Percentiles rank a stretch among this genome's conserved stretches.
phyloP scores from a whole-genome alignment of 345 rosid genomes.

The Citrus cavaleriei region DNA sequence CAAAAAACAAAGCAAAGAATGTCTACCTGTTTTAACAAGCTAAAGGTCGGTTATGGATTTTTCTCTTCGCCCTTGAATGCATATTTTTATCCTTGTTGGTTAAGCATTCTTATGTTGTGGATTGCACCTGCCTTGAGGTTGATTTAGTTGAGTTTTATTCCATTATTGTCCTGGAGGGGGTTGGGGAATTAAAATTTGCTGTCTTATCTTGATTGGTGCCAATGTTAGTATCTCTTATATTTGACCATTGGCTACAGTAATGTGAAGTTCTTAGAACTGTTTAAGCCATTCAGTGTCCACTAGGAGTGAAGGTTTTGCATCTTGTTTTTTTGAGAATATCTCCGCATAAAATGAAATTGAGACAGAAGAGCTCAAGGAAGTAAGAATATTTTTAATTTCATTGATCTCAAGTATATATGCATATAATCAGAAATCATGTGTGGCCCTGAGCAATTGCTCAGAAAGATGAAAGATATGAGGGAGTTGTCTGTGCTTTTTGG shows the following conservation, averaged over 20 bases:
- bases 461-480: neutral
- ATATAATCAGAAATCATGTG: neutral
- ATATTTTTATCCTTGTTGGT: constrained; percentile 7
- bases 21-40: constrained; percentile 47
- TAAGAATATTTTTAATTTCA: neutral
- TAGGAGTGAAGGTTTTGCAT: neutral
- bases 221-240: neutral
- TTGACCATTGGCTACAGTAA: neutral
- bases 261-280: neutral
- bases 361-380: neutral
- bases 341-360: neutral
- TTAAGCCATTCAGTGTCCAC: neutral
- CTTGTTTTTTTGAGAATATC: neutral
- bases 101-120: neutral
- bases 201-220: neutral
- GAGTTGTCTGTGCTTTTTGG: too few relatives aligned
- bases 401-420: neutral
- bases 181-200: neutral
- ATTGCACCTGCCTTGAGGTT: neutral
- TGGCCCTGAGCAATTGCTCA: neutral
- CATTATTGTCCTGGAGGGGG: neutral
- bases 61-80: constrained; percentile 8
- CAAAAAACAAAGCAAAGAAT: constrained; percentile 65
- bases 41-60: constrained; percentile 54
- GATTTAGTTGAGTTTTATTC: neutral